Base-by-base conservation (phyloP, 345 rosid genomes). In the Erodium maritimum region DNA sequence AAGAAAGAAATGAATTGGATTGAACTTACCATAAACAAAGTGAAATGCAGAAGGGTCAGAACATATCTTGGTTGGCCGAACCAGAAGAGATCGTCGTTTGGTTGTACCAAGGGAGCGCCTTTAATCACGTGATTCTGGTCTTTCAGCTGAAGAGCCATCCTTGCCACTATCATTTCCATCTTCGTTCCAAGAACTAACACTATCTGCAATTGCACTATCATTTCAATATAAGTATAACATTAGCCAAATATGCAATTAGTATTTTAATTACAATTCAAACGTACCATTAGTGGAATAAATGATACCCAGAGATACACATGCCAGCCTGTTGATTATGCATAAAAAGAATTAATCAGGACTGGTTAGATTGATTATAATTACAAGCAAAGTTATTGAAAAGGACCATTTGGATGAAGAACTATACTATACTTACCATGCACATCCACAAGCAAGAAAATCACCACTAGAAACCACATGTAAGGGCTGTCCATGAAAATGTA, bases 351-450 rank as follows among this genome's bases (percentile, higher is more conserved):
- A 21, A 50, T 21, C 2, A 4, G 21, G 16, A n/a, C 21, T 6
- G 2, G 5, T 52, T 52, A 18, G 2, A 0, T 52, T 19, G 17
- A 52, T 7, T 19, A 5, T 18, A 52, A 17, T 17, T 17, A 10
- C 20, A 18, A 52, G 37, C 45, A 54, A 61, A 34, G 45, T n/a
- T 19, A 24, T 13, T n/a, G 12, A 11, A 5, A 54, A 46, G 55
- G 9, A n/a, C n/a, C n/a, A n/a, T n/a, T n/a, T n/a, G n/a, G n/a
- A n/a, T n/a, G n/a, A n/a, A n/a, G n/a, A n/a, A n/a, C n/a, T n/a
- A n/a, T n/a, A n/a, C n/a, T n/a, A n/a, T 61, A 29, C 79, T 69
- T 67, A 90, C 97, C 94, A 19, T 79, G 79, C 24, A 90, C 82
- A 58, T 80, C 84, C 19, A 80, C 52, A 19, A 90, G 76, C 81